These are phyloP conservation scores for Salvia miltiorrhiza DNA, from an alignment of 257 asterid genomes.

Conservation along the genomic window DNA sequence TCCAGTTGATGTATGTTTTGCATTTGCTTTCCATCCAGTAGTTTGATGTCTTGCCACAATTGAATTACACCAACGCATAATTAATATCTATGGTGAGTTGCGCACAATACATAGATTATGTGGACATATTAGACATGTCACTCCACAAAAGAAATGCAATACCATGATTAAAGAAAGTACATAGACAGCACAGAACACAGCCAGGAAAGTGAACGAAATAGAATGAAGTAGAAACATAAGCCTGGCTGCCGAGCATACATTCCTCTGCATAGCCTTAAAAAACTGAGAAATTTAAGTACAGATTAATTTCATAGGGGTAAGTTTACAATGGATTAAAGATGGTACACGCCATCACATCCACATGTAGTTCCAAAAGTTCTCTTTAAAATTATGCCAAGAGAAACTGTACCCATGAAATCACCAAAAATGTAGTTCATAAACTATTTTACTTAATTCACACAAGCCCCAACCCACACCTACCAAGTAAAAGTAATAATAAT, in stretches of 20 bases:
- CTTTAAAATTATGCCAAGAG: not conserved
- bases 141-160: not conserved
- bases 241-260: not conserved
- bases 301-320: not conserved
- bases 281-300: not conserved
- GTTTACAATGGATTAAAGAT: not conserved
- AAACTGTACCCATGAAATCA: conserved; percentile 8
- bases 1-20: not conserved
- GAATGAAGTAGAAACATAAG: not conserved
- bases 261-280: not conserved
- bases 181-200: not conserved
- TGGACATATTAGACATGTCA: not conserved
- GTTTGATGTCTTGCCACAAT: not conserved
- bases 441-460: not conserved
- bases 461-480: not conserved
- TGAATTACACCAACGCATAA: not conserved
- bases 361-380: conserved; percentile 3
- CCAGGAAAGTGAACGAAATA: not conserved
- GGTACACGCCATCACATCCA: conserved; percentile 1
- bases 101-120: not conserved
- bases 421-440: conserved; percentile 9
- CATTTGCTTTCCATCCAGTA: not conserved
- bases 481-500: not conserved
- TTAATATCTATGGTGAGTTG: not conserved
- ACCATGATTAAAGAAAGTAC: not conserved